phyloP scores from a whole-genome alignment of 495 filamentous ascomycete species.

The Aspergillus campestris region DNA sequence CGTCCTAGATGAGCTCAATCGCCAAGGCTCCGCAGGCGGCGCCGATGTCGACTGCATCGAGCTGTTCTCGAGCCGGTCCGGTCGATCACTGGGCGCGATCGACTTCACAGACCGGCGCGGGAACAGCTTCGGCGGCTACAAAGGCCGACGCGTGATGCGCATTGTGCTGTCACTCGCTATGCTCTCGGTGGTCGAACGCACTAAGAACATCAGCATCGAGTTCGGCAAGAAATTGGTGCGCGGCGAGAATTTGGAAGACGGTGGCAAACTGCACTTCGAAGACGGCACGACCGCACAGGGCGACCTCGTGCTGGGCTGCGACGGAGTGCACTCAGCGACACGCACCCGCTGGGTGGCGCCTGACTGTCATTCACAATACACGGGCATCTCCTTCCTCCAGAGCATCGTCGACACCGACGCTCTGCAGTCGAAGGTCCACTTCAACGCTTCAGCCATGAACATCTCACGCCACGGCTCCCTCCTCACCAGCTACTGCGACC shows the following conservation, averaged over 20 bases:
- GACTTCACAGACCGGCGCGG: conserved; percentile 32
- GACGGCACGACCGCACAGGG: conserved; percentile 39
- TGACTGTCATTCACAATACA: conserved; percentile 41
- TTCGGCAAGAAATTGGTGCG: conserved; percentile 33
- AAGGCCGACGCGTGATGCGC: conserved; percentile 40
- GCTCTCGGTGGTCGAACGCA: conserved; percentile 34
- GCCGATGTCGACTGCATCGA: conserved; percentile 46
- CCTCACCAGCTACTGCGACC: conserved; percentile 43
- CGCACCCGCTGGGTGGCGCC: conserved; percentile 46
- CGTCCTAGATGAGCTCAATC: conserved; percentile 36
- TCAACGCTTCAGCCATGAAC: conserved; percentile 41
- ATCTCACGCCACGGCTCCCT: conserved; percentile 47
- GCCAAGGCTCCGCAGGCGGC: conserved; percentile 34
- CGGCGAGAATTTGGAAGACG: conserved; percentile 29
- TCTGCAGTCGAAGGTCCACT: conserved; percentile 27
- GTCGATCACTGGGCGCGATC: conserved; percentile 34
- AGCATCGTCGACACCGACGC: conserved; percentile 28
- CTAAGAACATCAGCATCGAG: conserved; percentile 27
- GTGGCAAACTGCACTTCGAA: conserved; percentile 41
- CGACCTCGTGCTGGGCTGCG: conserved; percentile 52
- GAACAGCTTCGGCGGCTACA: conserved; percentile 34
- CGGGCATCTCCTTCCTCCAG: conserved; percentile 49
- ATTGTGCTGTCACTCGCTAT: conserved; percentile 40
- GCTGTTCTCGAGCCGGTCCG: conserved; percentile 44
- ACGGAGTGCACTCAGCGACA: conserved; percentile 54